Base-by-base conservation (phyloP, 805 yeast species). In the Hanseniaspora jakobsenii region DNA sequence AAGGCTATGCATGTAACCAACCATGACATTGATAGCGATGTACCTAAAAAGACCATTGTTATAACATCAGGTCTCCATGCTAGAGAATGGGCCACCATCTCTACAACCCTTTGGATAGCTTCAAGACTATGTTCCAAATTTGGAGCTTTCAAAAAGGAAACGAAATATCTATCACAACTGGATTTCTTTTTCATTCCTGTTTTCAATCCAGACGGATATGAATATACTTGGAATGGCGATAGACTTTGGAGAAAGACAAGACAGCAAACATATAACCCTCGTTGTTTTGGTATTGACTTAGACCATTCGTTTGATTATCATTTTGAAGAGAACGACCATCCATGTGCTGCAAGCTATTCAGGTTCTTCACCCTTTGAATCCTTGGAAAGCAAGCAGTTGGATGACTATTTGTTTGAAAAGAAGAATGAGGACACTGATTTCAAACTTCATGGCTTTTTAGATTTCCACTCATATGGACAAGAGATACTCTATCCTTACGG, bases 191-290 rank as follows among this genome's bases (percentile, higher is more conserved):
- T 86, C 51, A 69, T 85, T 24, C 96, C 96, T 0, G 82, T 84
- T 10, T 72, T 78, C 60, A 86, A 86, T 55, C 95, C 95, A 1
- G 96, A 86, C 61, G 96, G 96, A 0, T 86, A 86, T 58, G 82
- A 68, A 12, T 80, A 81, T 58, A 69, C 93, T 2, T 86, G 95
- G 95, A 68, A 66, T 2, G 55, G 63, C 22, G 94, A 86, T 57
- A 66, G 96, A 47, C 64, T 86, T 48, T 86, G 96, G 96, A 66
- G 91, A 36, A 86, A 86, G 55, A 86, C 84, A 60, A 69, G 94
- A 49, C 95, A 86, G 61, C 73, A 75, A 43, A 78, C 91, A 0
- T 72, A 67, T 39, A 58, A 71, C 38, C 75, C 81, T 7, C 61
- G 70, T 34, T 86, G 96, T 59, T 66, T 70, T 38, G 96, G 96